Evolutionary conservation across 371 early-diverging fungal species (phyloP).

Genomic region (Agmasoma carcini): DNA sequence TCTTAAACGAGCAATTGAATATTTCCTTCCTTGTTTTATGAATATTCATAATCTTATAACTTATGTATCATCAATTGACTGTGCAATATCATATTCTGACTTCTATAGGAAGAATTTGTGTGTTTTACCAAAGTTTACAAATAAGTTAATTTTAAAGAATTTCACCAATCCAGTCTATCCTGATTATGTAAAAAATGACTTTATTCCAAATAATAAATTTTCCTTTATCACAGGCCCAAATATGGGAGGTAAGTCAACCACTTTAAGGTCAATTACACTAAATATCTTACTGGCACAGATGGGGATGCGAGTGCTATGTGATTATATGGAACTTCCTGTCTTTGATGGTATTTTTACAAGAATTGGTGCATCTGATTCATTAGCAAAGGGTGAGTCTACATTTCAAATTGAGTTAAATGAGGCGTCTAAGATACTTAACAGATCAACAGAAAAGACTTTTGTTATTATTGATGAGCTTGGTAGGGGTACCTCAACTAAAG

Average conservation of each 20-base stretch:
- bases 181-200: constrained; percentile 72
- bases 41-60: constrained; percentile 60
- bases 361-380: constrained; percentile 70
- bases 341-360: constrained; percentile 70
- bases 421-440: constrained; percentile 72
- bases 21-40: constrained; percentile 7
- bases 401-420: constrained; percentile 95
- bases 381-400: constrained; percentile 74
- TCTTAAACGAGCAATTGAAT: constrained; percentile 22
- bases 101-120: constrained; percentile 55
- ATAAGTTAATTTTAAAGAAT: constrained; percentile 58
- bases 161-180: constrained; percentile 46
- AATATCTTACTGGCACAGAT: constrained; percentile 91
- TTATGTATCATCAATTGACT: constrained; percentile 71
- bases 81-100: constrained; percentile 63
- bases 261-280: constrained; percentile 61
- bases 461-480: constrained; percentile 97
- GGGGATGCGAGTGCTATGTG: constrained; percentile 82
- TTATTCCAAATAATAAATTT: constrained; percentile 59
- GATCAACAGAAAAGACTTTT: constrained; percentile 75
- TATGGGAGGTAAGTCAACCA: constrained; percentile 85
- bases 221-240: constrained; percentile 93
- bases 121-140: constrained; percentile 44
- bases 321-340: constrained; percentile 51
- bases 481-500: constrained; percentile 89